phyloP scores from a whole-genome alignment of 495 filamentous ascomycete genomes.

The Penicillium goetzii region DNA sequence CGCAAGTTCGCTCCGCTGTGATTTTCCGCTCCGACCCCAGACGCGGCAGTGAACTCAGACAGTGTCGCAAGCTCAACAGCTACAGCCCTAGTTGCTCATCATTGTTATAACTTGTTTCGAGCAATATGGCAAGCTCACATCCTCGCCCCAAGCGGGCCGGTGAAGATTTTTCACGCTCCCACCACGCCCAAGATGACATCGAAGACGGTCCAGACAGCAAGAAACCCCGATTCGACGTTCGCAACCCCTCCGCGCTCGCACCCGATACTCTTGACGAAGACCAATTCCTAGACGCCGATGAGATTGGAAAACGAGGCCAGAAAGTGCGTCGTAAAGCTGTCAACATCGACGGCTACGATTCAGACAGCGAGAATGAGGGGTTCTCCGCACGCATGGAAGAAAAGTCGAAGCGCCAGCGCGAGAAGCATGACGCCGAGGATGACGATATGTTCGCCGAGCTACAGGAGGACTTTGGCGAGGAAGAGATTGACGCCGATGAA shows the following conservation, averaged over 20 bases:
- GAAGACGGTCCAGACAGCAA: constrained; percentile 60
- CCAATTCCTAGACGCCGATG: constrained; percentile 83
- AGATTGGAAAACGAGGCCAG: constrained; percentile 79
- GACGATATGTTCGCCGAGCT: constrained; percentile 93
- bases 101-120: not conserved
- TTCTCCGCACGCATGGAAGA: constrained; percentile 72
- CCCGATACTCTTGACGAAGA: constrained; percentile 79
- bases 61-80: constrained; percentile 12
- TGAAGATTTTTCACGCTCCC: constrained; percentile 75
- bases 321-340: constrained; percentile 87
- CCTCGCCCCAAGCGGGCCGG: constrained; percentile 81
- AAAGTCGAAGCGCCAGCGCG: constrained; percentile 55
- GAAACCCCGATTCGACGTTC: constrained; percentile 91
- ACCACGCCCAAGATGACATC: constrained; percentile 59
- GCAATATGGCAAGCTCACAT: constrained; percentile 62
- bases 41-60: constrained; percentile 29
- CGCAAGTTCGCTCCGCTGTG: constrained; percentile 47
- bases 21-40: constrained; percentile 55
- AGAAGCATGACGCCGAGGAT: constrained; percentile 51
- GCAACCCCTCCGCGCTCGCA: constrained; percentile 89
- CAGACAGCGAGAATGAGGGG: constrained; percentile 89
- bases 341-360: constrained; percentile 95
- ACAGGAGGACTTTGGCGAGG: constrained; percentile 62
- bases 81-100: constrained; percentile 3
- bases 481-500: constrained; percentile 52